These are phyloP conservation scores for Phaeomoniella chlamydospora DNA, from an alignment of 2,329 filamentous ascomycete species.

Conservation along the genomic window DNA sequence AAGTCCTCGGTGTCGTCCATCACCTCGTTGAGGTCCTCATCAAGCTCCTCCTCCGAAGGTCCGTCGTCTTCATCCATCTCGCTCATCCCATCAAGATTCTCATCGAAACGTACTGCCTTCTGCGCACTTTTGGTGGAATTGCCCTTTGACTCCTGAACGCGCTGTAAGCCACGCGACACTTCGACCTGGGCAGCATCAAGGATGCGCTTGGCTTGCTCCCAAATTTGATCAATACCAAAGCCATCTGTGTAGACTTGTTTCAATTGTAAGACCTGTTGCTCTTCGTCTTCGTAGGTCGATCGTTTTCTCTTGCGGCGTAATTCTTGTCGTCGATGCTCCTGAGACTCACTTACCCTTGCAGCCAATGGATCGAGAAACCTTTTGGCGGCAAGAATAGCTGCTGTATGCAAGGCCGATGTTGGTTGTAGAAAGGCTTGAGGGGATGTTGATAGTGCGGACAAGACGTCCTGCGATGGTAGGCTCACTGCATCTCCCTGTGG, in stretches of 20 bases:
- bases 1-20: constrained; percentile 9
- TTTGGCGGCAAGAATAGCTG: constrained; percentile 65
- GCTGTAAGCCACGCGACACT: constrained; percentile 10
- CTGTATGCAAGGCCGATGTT: constrained; percentile 47
- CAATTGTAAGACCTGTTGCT: constrained; percentile 50
- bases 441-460: constrained; percentile 44
- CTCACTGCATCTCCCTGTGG: constrained; percentile 1
- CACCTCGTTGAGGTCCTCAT: constrained; percentile 11
- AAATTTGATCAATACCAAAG: constrained; percentile 78
- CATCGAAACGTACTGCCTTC: constrained; percentile 4
- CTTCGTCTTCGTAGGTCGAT: constrained; percentile 22
- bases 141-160: constrained; percentile 4
- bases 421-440: constrained; percentile 71
- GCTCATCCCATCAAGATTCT: constrained; percentile 4
- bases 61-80: constrained; percentile 5
- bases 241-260: constrained; percentile 75
- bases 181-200: constrained; percentile 31
- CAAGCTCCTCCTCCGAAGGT: constrained; percentile 12
- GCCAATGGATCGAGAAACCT: constrained; percentile 67
- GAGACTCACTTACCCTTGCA: constrained; percentile 55
- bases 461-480: constrained; percentile 26
- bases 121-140: not conserved
- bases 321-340: constrained; percentile 58
- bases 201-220: constrained; percentile 82
- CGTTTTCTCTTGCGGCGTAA: constrained; percentile 24